Percentiles rank a stretch among this genome's conserved stretches.
phyloP scores from a whole-genome alignment of 305 asterid genomes.

The Solanum aculeatissimum region DNA sequence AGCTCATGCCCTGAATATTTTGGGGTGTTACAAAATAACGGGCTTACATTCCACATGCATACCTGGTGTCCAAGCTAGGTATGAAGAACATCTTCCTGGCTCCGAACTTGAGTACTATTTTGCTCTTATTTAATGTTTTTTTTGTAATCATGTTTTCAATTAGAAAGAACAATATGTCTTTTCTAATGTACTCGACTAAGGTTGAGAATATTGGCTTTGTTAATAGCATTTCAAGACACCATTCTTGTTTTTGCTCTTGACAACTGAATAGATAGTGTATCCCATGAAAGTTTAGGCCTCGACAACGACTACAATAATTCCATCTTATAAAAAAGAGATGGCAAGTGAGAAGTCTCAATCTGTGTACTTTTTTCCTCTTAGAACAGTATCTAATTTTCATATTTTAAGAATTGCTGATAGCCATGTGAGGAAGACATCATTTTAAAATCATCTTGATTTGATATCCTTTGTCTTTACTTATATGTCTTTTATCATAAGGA shows the following conservation, averaged over 20 bases:
- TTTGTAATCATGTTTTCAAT: too few species aligned
- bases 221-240: neutral
- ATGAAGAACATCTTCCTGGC: too few species aligned
- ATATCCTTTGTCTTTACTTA: neutral
- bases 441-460: neutral
- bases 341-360: neutral
- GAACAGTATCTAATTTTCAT: neutral
- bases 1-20: too few species aligned
- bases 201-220: neutral
- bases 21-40: too few species aligned
- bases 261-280: neutral
- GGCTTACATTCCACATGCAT: too few species aligned
- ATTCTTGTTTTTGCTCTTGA: neutral
- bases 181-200: neutral
- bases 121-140: too few species aligned
- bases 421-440: neutral
- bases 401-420: neutral
- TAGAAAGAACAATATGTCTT: too few species aligned
- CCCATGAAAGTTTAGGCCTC: neutral
- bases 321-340: too few species aligned
- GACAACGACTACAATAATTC: too few species aligned
- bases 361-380: neutral
- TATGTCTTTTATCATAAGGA: neutral
- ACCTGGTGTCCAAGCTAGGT: too few species aligned
- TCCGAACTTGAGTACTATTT: too few species aligned